Base-by-base conservation (phyloP, 805 yeast genomes). In the Millerago galiae region DNA sequence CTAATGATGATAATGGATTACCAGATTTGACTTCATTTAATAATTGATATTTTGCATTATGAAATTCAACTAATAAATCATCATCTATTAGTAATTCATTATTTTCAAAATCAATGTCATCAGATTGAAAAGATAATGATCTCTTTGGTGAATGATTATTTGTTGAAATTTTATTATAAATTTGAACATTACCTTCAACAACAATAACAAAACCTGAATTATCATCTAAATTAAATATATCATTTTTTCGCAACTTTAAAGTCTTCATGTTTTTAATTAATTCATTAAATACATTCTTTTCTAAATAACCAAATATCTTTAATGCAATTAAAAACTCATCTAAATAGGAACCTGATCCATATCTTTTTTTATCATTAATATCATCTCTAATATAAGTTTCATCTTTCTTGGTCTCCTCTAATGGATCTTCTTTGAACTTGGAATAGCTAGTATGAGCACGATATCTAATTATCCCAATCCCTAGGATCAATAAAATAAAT, bases 241-340 rank as follows among this genome's bases (percentile, higher is more conserved):
- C 98, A 30, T 87, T 91, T 5, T 76, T 73, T 24, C 80, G 80
- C 31, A 91, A 60, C 46, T 85, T 83, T 56, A 87, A 88, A 1
- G 98, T 91, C 41, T 86, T 86, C 87, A 91, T 88, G 47, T 83
- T 83, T 56, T 85, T 82, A 3, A 98, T 90, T 52, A 91, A 72
- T 55, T 90, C 98, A 57, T 90, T 95, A 61, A 91, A 90, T 1
- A 91, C 96, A 2, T 86, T 83, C 47, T 82, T 74, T 51, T 91
- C 98, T 38, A 91, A 69, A 60, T 91, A 91, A 2, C 98, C 98
- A 66, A 91, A 93, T 7, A 93, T 83, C 62, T 88, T 89, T 49
- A 93, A 86, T 3, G 96, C 98, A 39, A 86, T 76, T 36, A 91
- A 65, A 54, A 91, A 91, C 59, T 90, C 95, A 59, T 91, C 96